These are phyloP conservation scores for Macrophomina pseudophaseolina DNA, from an alignment of 2,329 filamentous ascomycete species.

Conservation along the genomic window DNA sequence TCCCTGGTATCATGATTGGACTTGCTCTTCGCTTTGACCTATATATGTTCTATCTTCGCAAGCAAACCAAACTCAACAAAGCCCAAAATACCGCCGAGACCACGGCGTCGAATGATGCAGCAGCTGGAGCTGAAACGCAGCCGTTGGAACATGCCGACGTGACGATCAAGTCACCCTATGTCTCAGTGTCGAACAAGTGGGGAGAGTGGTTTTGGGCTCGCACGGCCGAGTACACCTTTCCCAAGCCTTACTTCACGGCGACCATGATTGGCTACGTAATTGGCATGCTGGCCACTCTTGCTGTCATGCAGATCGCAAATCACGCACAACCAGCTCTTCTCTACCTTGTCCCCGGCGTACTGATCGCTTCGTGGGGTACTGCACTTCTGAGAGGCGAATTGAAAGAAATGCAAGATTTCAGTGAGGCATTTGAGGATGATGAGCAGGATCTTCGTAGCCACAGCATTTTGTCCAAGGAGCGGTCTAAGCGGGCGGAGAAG, in stretches of 20 bases:
- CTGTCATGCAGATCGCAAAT: constrained; percentile 76
- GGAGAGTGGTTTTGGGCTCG: constrained; percentile 81
- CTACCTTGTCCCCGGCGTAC: constrained; percentile 87
- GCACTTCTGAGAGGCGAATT: constrained; percentile 74
- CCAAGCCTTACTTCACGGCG: constrained; percentile 85
- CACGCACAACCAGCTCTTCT: constrained; percentile 89
- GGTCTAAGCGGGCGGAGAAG: constrained; percentile 28
- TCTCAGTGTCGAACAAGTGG: constrained; percentile 70
- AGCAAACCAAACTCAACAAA: constrained; percentile 52
- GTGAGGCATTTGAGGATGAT: constrained; percentile 64
- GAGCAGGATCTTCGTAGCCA: constrained; percentile 33
- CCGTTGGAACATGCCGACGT: not conserved
- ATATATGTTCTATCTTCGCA: constrained; percentile 77
- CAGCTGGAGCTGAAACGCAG: constrained; percentile 14
- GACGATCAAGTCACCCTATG: constrained; percentile 48
- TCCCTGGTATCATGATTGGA: constrained; percentile 89
- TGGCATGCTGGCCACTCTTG: constrained; percentile 77
- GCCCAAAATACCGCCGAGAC: not conserved
- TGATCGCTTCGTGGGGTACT: constrained; percentile 76
- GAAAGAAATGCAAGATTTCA: constrained; percentile 78
- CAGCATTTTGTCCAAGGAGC: constrained; percentile 23
- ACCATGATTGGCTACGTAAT: constrained; percentile 76
- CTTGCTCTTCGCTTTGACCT: constrained; percentile 91
- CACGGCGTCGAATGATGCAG: constrained; percentile 23
- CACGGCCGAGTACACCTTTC: constrained; percentile 59